A percentile compares a stretch with the other conserved stretches of the same genome.
These are phyloP conservation scores for Xylaria flabelliformis DNA, from an alignment of 495 filamentous ascomycete species.

Conservation along the genomic window DNA sequence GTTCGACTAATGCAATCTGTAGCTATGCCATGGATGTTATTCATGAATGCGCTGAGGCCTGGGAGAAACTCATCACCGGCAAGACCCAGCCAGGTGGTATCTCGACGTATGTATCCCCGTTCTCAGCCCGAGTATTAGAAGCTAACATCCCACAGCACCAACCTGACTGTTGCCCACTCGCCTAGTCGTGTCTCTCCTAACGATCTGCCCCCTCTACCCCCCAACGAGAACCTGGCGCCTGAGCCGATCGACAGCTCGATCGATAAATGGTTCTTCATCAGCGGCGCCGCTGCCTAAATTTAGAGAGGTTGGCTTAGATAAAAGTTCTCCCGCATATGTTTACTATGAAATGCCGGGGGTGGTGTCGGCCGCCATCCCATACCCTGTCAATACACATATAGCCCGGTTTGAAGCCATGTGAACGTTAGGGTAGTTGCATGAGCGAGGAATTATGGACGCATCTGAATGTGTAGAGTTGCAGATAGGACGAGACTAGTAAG, in stretches of 20 bases:
- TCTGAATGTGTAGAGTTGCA: slow-evolving; percentile 3
- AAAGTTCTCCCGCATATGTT: slow-evolving; percentile 30
- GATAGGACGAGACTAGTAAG: not conserved
- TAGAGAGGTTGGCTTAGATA: slow-evolving; percentile 26
- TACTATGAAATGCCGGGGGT: not conserved
- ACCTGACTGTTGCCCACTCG: slow-evolving; percentile 75
- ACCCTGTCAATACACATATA: slow-evolving; percentile 5
- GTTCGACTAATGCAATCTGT: slow-evolving; percentile 35
- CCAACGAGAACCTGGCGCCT: slow-evolving; percentile 75
- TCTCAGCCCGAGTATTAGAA: slow-evolving; percentile 1
- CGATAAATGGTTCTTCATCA: slow-evolving; percentile 99
- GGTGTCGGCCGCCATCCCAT: not conserved
- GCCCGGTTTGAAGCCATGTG: not conserved
- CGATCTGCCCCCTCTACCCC: slow-evolving; percentile 74
- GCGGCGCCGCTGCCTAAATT: slow-evolving; percentile 85
- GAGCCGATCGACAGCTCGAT: slow-evolving; percentile 94
- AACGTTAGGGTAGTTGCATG: not conserved
- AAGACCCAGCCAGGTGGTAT: slow-evolving; percentile 78
- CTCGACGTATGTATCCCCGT: slow-evolving; percentile 72
- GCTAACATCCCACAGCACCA: slow-evolving; percentile 67
- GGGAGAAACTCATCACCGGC: slow-evolving; percentile 93
- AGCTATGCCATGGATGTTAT: slow-evolving; percentile 94
- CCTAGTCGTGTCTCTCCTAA: slow-evolving; percentile 65
- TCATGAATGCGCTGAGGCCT: slow-evolving; percentile 93
- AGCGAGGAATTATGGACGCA: not conserved